Percentiles rank a stretch among this genome's conserved stretches.
Conservation (phyloP, 441 rosid species). For the Populus trichocarpa region DNA sequence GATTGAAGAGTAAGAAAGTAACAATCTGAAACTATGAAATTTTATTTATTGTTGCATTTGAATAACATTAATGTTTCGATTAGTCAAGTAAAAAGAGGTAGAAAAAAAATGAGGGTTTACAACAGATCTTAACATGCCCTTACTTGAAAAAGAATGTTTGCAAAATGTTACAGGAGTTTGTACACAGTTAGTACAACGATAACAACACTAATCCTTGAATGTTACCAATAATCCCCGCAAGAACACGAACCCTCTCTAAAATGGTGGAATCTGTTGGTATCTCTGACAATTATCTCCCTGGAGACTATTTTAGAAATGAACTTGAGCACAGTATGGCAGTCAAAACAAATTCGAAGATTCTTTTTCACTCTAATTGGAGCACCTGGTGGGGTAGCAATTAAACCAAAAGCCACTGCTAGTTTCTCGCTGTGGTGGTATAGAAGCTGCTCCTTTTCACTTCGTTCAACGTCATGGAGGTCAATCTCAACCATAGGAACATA, state of each 20-base stretch:
- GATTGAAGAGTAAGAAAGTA: neutral
- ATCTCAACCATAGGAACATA: slow-evolving; percentile 60
- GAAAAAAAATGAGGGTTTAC: neutral
- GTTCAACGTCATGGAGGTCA: slow-evolving; percentile 64
- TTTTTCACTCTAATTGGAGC: slow-evolving; percentile 65
- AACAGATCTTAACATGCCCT: too few relatives aligned
- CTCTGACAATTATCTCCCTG: slow-evolving; percentile 63
- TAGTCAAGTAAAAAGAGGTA: neutral
- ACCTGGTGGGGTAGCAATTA: slow-evolving; percentile 59
- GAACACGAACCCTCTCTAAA: slow-evolving; percentile 63
- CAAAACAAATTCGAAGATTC: slow-evolving; percentile 63
- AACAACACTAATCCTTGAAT: neutral
- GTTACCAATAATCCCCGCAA: slow-evolving; percentile 68
- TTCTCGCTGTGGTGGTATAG: slow-evolving; percentile 65
- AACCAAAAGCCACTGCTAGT: slow-evolving; percentile 70
- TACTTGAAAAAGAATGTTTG: too few relatives aligned
- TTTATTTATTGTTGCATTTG: neutral
- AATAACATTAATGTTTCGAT: neutral
- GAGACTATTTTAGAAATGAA: slow-evolving; percentile 49
- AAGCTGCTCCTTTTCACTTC: slow-evolving; percentile 57
- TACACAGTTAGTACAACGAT: neutral
- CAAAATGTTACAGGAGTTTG: neutral
- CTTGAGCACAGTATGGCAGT: slow-evolving; percentile 58
- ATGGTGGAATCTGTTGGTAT: slow-evolving; percentile 63
- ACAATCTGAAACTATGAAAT: neutral